phyloP scores from a whole-genome alignment of 164 flowering plant genomes.

The Sedum album region DNA sequence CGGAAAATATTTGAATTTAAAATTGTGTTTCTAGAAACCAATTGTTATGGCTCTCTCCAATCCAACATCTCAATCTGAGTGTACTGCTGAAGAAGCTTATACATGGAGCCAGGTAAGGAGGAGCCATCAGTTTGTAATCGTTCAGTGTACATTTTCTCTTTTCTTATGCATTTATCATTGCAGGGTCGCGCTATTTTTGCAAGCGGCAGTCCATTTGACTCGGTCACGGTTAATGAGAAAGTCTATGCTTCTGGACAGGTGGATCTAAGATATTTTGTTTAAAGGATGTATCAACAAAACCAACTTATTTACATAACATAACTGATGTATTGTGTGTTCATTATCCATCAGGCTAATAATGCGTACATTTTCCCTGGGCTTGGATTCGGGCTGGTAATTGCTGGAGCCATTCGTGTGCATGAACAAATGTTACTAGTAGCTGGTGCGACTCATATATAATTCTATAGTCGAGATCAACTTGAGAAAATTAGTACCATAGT shows the following conservation, averaged over 20 bases:
- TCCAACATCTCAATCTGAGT: conserved; percentile 91
- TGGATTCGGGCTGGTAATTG: conserved; percentile 82
- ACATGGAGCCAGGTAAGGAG: conserved; percentile 69
- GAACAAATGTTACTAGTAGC: conserved; percentile 96
- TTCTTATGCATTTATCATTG: conserved; percentile 38
- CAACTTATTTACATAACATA: background rate
- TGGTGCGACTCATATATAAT: conserved; percentile 36
- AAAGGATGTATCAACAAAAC: background rate
- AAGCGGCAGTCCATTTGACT: conserved; percentile 97
- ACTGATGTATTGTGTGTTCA: background rate
- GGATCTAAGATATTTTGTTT: background rate
- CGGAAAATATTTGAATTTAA: background rate
- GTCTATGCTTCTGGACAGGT: conserved; percentile 78
- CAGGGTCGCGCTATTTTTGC: conserved; percentile 93
- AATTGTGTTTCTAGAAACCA: conserved; percentile 56
- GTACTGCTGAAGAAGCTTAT: conserved; percentile 95
- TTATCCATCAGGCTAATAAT: conserved; percentile 61
- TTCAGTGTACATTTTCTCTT: background rate
- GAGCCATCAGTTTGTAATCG: background rate
- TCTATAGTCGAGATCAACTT: background rate
- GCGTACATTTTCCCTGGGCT: conserved; percentile 97
- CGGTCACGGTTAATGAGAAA: conserved; percentile 70
- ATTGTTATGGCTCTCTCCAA: conserved; percentile 86
- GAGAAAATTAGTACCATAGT: background rate
- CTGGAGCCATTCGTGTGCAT: conserved; percentile 93